Percentiles rank a stretch among this genome's conserved stretches.
phyloP scores from a whole-genome alignment of 2,329 filamentous ascomycete species.

The Epichloe elymi region DNA sequence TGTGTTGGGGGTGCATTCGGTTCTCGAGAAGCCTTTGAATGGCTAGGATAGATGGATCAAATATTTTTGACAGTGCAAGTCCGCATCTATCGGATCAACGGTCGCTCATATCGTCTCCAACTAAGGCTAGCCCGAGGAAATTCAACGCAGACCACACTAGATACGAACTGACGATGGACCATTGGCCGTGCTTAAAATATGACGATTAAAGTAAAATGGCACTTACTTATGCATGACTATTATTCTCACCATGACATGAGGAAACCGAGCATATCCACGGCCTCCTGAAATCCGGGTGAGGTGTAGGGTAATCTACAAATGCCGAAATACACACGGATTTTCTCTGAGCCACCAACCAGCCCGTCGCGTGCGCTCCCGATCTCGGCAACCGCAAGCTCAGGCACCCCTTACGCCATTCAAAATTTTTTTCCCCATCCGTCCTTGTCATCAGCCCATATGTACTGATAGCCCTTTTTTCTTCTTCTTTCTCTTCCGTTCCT shows the following conservation, averaged over 20 bases:
- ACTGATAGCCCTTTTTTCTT: not conserved
- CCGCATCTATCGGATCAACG: not conserved
- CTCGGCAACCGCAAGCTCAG: slow-evolving; percentile 7
- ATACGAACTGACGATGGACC: too few species aligned
- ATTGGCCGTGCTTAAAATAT: too few species aligned
- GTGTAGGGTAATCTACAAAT: not conserved
- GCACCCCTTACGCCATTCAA: slow-evolving; percentile 2
- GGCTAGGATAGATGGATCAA: not conserved
- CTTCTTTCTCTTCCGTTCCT: not conserved
- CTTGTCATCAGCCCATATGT: not conserved
- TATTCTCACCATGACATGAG: not conserved
- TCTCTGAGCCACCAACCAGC: not conserved
- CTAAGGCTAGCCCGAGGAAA: too few species aligned
- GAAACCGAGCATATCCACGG: not conserved
- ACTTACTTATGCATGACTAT: too few species aligned
- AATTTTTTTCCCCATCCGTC: slow-evolving; percentile 8
- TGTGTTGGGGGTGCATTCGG: not conserved
- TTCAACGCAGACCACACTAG: too few species aligned
- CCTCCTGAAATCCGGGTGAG: too few species aligned
- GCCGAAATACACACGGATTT: too few species aligned
- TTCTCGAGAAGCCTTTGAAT: not conserved
- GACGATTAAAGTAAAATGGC: too few species aligned
- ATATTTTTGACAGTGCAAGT: not conserved
- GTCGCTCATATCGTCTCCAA: not conserved
- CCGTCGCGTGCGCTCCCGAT: slow-evolving; percentile 6